Evolutionary conservation across 1,139 yeast species (phyloP).

Genomic region (Geotrichum australiense): DNA sequence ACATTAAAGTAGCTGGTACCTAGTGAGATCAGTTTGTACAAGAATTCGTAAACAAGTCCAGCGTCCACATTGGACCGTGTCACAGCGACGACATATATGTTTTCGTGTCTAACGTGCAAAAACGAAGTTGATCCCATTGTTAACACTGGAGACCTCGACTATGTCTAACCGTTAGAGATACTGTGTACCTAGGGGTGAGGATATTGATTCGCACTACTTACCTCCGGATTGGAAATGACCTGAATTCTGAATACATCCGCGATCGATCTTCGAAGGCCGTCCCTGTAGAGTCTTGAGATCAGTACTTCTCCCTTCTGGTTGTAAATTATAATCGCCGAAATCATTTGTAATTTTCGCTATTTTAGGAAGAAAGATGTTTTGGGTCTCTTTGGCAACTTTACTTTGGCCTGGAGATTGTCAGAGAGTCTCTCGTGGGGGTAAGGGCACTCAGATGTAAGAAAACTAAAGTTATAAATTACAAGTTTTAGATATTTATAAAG

Average conservation of each 20-base stretch:
- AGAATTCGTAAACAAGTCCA: conserved; percentile 68
- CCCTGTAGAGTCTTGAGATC: conserved; percentile 65
- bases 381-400: no score
- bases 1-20: conserved; percentile 36
- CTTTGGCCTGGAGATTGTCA: no score
- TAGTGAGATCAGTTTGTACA: conserved; percentile 51
- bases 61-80: conserved; percentile 86
- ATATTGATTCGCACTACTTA: conserved; percentile 19
- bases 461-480: no score
- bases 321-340: conserved; percentile 70
- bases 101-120: conserved; percentile 63
- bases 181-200: not conserved
- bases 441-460: no score
- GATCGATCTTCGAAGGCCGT: conserved; percentile 61
- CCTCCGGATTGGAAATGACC: conserved; percentile 60
- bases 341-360: no score
- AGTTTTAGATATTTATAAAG: no score
- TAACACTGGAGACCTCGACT: conserved; percentile 68
- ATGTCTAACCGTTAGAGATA: not conserved
- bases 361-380: no score
- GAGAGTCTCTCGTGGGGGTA: no score
- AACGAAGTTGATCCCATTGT: conserved; percentile 93
- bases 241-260: conserved; percentile 91
- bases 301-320: conserved; percentile 82
- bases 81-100: conserved; percentile 78